Evolutionary conservation across 75 land plant genomes (phyloP), one percentile per base, ranked within the genome.

Genomic region (Cunninghamia lanceolata): DNA sequence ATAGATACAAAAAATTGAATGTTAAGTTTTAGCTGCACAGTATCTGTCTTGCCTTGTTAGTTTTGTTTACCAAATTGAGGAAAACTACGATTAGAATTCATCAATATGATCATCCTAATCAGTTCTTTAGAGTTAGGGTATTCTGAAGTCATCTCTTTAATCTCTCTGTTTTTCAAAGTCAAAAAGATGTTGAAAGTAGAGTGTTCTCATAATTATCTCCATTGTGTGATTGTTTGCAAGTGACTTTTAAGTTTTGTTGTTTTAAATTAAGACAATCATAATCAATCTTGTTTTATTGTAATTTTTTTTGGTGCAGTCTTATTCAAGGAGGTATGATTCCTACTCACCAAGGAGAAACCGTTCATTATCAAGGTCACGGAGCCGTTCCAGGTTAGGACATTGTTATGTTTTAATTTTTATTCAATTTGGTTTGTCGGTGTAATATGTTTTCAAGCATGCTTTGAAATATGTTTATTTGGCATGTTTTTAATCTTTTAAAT

Each of bases 301-400:
- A 35, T 83, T 53, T 32, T 47, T 53, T 17, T 52, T 13, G 2
- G 16, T 32, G 9, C 66, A 83, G 84, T 83, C 84, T 10, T 53
- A 83, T 36, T 83, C 84, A 34, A 54, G 84, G 84, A 83, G 84
- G 66, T 83, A 83, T 53, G 84, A 83, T 54, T 83, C 84, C 14
- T 54, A 52, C 28, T 83, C 84, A 35, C 84, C 47, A 17, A 30
- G 82, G 32, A 40, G 79, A 39, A 39, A 42, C 38, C 75, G 85
- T 42, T 85, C 85, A 5, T 16, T 85, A 39, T 90, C 91, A 45
- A 85, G 73, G 43, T 74, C 85, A 25, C 84, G 85, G 70, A 86
- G 87, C 42, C 87, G 74, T 50, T 86, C 87, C n/a, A 86, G 87
- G 87, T 86, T 42, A 52, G 70, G 9, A 4, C 34, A 15, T 19